Base-by-base conservation (phyloP, 768 basidiomycete species). In the Boletus rex-veris region DNA sequence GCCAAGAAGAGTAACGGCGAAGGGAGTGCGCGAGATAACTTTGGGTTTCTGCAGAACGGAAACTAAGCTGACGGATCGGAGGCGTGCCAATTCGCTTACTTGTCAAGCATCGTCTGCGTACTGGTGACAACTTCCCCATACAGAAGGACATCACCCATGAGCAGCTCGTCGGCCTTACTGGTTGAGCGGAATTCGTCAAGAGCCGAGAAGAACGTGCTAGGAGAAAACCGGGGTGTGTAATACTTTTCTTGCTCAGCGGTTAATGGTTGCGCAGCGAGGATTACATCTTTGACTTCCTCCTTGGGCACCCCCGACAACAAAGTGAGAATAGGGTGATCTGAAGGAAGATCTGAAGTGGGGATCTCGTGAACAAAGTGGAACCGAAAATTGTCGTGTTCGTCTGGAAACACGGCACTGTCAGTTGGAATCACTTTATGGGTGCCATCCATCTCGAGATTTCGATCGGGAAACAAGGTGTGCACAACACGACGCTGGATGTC, bases 101-200 rank as follows among this genome's bases (percentile, higher is more conserved):
- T 90, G 65, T 97, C 92, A 5, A 98, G 76, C 81, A 98, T 83
- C 3, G 92, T 94, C 68, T 98, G 97, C 0, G 96, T 98, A 60
- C 91, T 94, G 2, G 92, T 92, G 11, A 99, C 88, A 0, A 84
- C 84, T 68, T 97, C 92, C 31, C 89, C 87, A 58, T 98, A 98
- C 9, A 95, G 60, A 28, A 98, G 65, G 36, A 82, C 78, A 55
- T 95, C 92, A 0, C 94, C 94, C 5, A 89, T 68, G 3, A 81
- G 79, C 79, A 83, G 83, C 6, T 55, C 56, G 10, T 63, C 59
- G 1, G 53, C 35, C 12, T 63, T 59, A 71, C 61, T 45, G 18
- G 21, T 7, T 10, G 52, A 21, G 33, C 68, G 59, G 15, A 73
- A 63, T 11, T 61, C 61, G 1, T 64, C 64, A 3, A 94, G 71